These are phyloP conservation scores for Kuraishia piskuri DNA, from an alignment of 805 yeast genomes.

Conservation along the genomic window DNA sequence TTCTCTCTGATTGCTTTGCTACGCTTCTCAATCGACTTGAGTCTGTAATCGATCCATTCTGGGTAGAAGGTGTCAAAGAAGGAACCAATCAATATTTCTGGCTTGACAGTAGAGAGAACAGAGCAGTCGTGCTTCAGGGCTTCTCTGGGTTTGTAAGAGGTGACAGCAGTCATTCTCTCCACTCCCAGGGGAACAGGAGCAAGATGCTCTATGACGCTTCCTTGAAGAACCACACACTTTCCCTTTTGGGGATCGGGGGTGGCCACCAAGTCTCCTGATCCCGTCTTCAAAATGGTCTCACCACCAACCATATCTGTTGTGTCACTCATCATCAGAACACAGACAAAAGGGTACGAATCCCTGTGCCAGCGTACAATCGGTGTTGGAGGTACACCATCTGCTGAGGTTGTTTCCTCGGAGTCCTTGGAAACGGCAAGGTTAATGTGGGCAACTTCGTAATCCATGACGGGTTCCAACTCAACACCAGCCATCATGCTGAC, in stretches of 20 bases:
- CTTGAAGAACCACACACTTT: slow-evolving; percentile 40
- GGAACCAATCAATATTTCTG: slow-evolving; percentile 26
- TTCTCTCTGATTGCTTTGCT: slow-evolving; percentile 17
- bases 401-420: slow-evolving; percentile 32
- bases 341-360: slow-evolving; percentile 58
- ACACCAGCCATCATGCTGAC: slow-evolving; percentile 52
- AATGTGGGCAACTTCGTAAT: slow-evolving; percentile 47
- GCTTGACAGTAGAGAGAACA: slow-evolving; percentile 31
- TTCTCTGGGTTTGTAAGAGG: slow-evolving; percentile 31
- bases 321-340: slow-evolving; percentile 55
- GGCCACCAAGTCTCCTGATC: slow-evolving; percentile 24
- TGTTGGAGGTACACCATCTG: slow-evolving; percentile 30
- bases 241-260: slow-evolving; percentile 37
- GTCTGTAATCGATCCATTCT: slow-evolving; percentile 30
- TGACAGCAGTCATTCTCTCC: slow-evolving; percentile 35
- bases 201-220: slow-evolving; percentile 34
- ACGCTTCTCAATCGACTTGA: slow-evolving; percentile 25
- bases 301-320: slow-evolving; percentile 54
- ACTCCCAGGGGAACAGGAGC: slow-evolving; percentile 34
- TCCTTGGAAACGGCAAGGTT: slow-evolving; percentile 26
- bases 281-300: slow-evolving; percentile 45
- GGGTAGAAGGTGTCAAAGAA: slow-evolving; percentile 29
- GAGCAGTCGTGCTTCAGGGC: slow-evolving; percentile 26
- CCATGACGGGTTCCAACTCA: slow-evolving; percentile 43
- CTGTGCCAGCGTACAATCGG: slow-evolving; percentile 57